Evolutionary conservation across 768 basidiomycete genomes (phyloP).

Genomic region (Pulveroboletus ravenelii): DNA sequence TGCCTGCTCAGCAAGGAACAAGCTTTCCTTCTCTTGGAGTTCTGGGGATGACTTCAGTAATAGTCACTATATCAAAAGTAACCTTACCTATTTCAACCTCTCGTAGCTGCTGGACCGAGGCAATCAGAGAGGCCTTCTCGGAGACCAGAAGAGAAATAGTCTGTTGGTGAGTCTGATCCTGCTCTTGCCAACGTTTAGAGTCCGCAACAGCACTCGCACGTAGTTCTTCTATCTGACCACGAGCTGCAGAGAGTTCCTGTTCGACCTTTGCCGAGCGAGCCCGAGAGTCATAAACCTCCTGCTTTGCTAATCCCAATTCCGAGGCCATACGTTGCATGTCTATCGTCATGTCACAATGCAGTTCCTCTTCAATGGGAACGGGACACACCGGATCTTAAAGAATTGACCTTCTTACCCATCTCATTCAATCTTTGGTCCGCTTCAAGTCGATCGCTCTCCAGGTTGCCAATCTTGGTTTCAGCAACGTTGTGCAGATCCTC

Average conservation of each 20-base stretch:
- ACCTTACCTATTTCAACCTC: conserved; percentile 58
- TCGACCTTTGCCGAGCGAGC: conserved; percentile 16
- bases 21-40: conserved; percentile 38
- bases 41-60: conserved; percentile 29
- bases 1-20: conserved; percentile 40
- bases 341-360: conserved; percentile 21
- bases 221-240: conserved; percentile 16
- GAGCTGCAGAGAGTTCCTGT: conserved; percentile 19
- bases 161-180: conserved; percentile 57
- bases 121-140: conserved; percentile 58
- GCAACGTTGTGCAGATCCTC: conserved; percentile 11
- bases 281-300: conserved; percentile 6
- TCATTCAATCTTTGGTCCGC: conserved; percentile 11
- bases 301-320: conserved; percentile 17
- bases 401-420: conserved; percentile 3
- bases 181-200: conserved; percentile 23
- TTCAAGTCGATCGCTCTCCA: conserved; percentile 12
- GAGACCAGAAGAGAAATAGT: conserved; percentile 75
- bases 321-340: conserved; percentile 17
- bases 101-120: conserved; percentile 56
- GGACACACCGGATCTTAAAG: conserved; percentile 21
- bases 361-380: conserved; percentile 20
- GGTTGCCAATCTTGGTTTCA: conserved; percentile 12
- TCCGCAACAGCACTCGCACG: conserved; percentile 9
- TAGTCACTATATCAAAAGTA: not conserved